A percentile compares a stretch with the other conserved stretches of the same genome.
Evolutionary conservation across 108 stramenopile species (phyloP).

Genomic region (Nitzschia sp.): DNA sequence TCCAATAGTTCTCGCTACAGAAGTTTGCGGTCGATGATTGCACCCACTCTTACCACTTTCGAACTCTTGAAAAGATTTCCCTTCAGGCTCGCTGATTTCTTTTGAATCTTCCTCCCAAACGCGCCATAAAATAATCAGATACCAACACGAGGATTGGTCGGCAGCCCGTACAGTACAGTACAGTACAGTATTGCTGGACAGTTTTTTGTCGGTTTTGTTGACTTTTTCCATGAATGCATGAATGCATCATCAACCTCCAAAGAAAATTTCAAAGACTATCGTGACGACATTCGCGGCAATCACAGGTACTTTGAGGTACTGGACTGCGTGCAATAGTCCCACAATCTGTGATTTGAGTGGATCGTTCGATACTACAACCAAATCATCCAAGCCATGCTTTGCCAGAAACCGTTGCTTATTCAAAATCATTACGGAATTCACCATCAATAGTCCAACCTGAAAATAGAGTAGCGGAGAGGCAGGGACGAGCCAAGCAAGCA

Average conservation of each 20-base stretch:
- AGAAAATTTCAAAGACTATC: conserved; percentile 82
- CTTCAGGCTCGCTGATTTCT: background rate
- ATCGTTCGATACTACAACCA: conserved; percentile 49
- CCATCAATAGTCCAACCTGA: conserved; percentile 79
- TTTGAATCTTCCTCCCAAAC: background rate
- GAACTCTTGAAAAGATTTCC: no score
- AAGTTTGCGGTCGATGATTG: no score
- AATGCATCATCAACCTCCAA: conserved; percentile 54
- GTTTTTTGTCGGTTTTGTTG: no score
- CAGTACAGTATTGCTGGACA: no score
- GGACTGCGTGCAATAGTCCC: conserved; percentile 76
- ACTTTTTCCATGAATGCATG: no score
- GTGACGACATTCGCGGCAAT: conserved; percentile 73
- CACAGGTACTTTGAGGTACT: conserved; percentile 84
- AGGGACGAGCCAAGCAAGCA: background rate
- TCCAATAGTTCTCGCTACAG: background rate
- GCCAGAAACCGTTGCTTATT: conserved; percentile 81
- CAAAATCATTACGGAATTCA: conserved; percentile 76
- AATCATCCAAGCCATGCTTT: conserved; percentile 78
- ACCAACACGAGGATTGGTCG: no score
- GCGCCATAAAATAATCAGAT: no score
- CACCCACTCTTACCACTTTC: no score
- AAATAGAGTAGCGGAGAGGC: background rate
- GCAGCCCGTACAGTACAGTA: no score
- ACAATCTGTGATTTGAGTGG: conserved; percentile 72